Evolutionary conservation across 805 yeast species (phyloP).

Genomic region (Candida hungchunana): DNA sequence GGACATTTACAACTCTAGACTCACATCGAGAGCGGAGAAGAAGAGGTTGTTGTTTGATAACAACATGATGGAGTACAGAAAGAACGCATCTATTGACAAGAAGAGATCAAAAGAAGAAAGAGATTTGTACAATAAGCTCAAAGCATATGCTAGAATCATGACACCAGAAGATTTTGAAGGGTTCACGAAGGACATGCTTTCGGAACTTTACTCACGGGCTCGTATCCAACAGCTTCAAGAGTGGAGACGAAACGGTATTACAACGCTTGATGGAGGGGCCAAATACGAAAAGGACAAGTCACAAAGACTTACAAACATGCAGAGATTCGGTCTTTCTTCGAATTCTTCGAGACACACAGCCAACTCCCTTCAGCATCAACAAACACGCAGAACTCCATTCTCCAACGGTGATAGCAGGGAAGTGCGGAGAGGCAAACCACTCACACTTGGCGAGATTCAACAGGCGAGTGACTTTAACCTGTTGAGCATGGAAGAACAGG

Average conservation of each 20-base stretch:
- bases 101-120: conserved; percentile 85
- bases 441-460: conserved; percentile 61
- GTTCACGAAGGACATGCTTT: conserved; percentile 67
- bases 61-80: conserved; percentile 77
- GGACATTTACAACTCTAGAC: conserved; percentile 84
- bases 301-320: conserved; percentile 57
- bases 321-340: conserved; percentile 39
- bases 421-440: conserved; percentile 39
- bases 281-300: conserved; percentile 87
- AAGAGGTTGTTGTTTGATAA: conserved; percentile 79
- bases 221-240: conserved; percentile 88
- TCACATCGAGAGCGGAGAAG: conserved; percentile 89
- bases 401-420: conserved; percentile 18
- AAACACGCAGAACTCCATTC: conserved; percentile 21
- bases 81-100: conserved; percentile 77
- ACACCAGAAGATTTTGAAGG: conserved; percentile 75
- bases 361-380: conserved; percentile 27
- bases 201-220: conserved; percentile 73
- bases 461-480: conserved; percentile 80
- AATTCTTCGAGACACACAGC: conserved; percentile 32
- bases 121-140: conserved; percentile 68
- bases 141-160: conserved; percentile 79
- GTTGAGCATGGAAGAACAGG: conserved; percentile 83
- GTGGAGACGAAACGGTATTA: conserved; percentile 89
- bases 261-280: conserved; percentile 74